These are phyloP conservation scores for Fragaria iinumae DNA, from an alignment of 306 rosid species.

Conservation along the genomic window DNA sequence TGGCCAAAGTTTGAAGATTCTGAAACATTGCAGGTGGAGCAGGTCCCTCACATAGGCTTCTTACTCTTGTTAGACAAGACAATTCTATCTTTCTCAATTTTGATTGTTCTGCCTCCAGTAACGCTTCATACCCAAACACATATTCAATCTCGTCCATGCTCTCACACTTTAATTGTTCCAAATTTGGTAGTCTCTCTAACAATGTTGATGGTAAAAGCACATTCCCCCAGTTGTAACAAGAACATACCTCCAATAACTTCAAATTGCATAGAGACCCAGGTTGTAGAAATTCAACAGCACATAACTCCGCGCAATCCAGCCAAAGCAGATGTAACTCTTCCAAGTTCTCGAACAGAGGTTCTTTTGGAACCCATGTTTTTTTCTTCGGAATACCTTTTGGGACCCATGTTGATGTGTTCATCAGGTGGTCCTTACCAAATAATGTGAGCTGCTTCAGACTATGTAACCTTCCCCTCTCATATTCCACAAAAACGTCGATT, in stretches of 20 bases:
- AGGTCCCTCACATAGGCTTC: neutral
- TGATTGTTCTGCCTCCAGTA: neutral
- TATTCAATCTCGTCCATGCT: neutral
- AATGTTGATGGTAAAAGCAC: neutral
- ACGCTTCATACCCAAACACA: neutral
- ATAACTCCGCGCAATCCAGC: neutral
- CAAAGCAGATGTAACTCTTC: neutral
- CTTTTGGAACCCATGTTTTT: neutral
- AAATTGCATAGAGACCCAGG: neutral
- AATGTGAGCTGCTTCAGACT: neutral
- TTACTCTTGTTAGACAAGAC: accelerated
- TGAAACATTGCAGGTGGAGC: neutral
- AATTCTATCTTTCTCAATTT: neutral
- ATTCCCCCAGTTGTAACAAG: neutral
- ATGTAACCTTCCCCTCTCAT: neutral
- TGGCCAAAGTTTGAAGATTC: neutral
- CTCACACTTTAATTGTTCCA: neutral
- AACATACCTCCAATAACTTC: accelerated
- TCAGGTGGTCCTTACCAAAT: too few relatives aligned
- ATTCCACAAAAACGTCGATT: too few relatives aligned
- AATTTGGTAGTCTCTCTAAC: neutral
- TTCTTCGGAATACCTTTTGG: too few relatives aligned
- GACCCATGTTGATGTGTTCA: too few relatives aligned
- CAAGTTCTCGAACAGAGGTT: slow-evolving; percentile 8
- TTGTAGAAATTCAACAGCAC: too few relatives aligned